Evolutionary conservation across 2,329 filamentous ascomycete species (phyloP), one percentile per base, ranked within the genome.

Genomic region (Didymella lethalis): DNA sequence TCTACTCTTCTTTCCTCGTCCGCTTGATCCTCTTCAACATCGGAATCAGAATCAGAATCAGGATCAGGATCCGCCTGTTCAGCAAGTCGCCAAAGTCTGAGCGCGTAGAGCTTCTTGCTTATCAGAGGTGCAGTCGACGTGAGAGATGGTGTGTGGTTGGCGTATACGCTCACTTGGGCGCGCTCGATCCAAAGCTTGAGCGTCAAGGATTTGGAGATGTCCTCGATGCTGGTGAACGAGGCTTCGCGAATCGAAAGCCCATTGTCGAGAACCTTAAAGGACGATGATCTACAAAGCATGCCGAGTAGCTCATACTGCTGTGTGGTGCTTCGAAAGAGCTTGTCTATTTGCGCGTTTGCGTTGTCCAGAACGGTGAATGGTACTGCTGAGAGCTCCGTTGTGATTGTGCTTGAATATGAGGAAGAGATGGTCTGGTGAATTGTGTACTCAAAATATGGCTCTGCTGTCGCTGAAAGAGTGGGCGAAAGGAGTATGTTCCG

Each of bases 361-460:
- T 57, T 54, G 0, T 63, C 60, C 7, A 69, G 32, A 18, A 48
- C 55, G 2, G 57, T 65, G 47, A 57, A 63, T 0, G 63, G 54
- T 11, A 41, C 59, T 4, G 54, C 49, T 28, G 46, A 54, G 12
- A 65, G 44, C 26, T 63, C 61, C 10, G 43, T 54, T 0, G 48
- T 46, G 3, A 23, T 5, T 10, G 29, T 34, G 6, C 10, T 43
- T 59, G 66, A 20, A 26, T 31, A 2, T 52, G 55, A 14, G 29
- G 16, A 18, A 36, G 41, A 7, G 36, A 58, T n/a, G 16, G 61
- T 68, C 20, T 70, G 62, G 10, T 61, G 63, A 8, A 71, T 34
- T 0, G 63, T 59, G 51, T 71, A 73, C 25, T 72, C 66, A 18
- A 71, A 71, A 44, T 68, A 72, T 4, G 66, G 52, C n/a, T 68